Evolutionary conservation across 78 protist species (phyloP).

Genomic region (Dictyostelium firmibasis): DNA sequence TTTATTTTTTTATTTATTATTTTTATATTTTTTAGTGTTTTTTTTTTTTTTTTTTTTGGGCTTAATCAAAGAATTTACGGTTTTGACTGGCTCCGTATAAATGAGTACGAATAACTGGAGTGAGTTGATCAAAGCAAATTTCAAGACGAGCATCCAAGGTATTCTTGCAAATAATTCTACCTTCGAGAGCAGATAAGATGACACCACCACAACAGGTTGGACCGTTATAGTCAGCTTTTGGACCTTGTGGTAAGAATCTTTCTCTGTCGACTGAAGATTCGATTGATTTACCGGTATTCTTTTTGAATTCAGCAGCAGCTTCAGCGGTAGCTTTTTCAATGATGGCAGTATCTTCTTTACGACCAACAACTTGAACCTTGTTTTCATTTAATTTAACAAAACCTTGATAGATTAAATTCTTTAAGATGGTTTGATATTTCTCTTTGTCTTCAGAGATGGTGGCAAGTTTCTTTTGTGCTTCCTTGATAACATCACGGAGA

Average conservation of each 20-base stretch:
- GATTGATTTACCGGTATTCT: conserved; percentile 20
- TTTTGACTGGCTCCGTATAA: conserved; percentile 52
- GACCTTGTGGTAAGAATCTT: conserved; percentile 78
- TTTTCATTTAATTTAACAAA: conserved; percentile 42
- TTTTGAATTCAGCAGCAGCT: conserved; percentile 39
- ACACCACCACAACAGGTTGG: conserved; percentile 82
- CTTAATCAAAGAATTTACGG: conserved; percentile 78
- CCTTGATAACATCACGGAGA: conserved; percentile 59
- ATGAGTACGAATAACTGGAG: conserved; percentile 81
- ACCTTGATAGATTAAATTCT: conserved; percentile 77
- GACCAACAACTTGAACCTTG: conserved; percentile 55
- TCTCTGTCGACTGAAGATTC: conserved; percentile 25
- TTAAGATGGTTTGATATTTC: conserved; percentile 50
- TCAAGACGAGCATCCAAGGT: conserved; percentile 88
- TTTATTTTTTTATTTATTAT: neutral
- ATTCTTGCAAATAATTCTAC: conserved; percentile 81
- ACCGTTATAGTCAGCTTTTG: conserved; percentile 57
- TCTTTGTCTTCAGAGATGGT: conserved; percentile 33
- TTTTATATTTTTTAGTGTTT: neutral
- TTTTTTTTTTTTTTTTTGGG: neutral
- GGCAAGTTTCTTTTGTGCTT: conserved; percentile 69
- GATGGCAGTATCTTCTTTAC: conserved; percentile 48
- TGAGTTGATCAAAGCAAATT: conserved; percentile 76
- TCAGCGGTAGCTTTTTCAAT: conserved; percentile 22
- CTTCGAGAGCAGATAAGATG: conserved; percentile 62